Evolutionary conservation across 306 rosid species (phyloP).

Genomic region (Casuarina glauca): DNA sequence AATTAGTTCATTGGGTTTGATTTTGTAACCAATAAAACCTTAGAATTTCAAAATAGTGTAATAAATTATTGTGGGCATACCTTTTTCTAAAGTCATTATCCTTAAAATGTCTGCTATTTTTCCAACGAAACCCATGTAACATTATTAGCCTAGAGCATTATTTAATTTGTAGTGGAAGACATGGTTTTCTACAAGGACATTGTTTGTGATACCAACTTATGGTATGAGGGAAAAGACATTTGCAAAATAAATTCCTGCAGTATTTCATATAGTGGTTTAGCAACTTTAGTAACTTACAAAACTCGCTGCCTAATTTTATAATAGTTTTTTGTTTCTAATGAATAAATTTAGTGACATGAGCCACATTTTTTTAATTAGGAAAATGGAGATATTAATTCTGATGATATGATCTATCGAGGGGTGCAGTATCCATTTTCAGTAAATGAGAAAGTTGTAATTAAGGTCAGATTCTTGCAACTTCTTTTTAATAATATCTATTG

Average conservation of each 20-base stretch:
- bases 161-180: background rate
- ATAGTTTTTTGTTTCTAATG: slow-evolving; percentile 18
- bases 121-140: too few species aligned
- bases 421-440: slow-evolving; percentile 96
- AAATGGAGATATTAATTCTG: slow-evolving; percentile 63
- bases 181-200: background rate
- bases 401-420: slow-evolving; percentile 66
- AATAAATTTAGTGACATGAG: slow-evolving; percentile 19
- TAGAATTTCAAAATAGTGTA: too few species aligned
- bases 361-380: slow-evolving; percentile 52
- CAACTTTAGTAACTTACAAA: slow-evolving; percentile 6
- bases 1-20: too few species aligned
- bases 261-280: slow-evolving; percentile 13
- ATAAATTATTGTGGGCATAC: too few species aligned
- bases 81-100: too few species aligned
- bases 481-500: slow-evolving; percentile 15
- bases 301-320: slow-evolving; percentile 8
- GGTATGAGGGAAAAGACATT: background rate
- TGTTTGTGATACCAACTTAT: background rate
- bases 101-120: too few species aligned
- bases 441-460: slow-evolving; percentile 86
- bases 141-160: background rate
- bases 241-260: background rate
- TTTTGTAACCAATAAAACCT: too few species aligned
- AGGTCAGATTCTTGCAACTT: slow-evolving; percentile 51